Evolutionary conservation across 176 grass and related monocot genomes (phyloP), one percentile per base, ranked within the genome.

Genomic region (Eleusine coracana): DNA sequence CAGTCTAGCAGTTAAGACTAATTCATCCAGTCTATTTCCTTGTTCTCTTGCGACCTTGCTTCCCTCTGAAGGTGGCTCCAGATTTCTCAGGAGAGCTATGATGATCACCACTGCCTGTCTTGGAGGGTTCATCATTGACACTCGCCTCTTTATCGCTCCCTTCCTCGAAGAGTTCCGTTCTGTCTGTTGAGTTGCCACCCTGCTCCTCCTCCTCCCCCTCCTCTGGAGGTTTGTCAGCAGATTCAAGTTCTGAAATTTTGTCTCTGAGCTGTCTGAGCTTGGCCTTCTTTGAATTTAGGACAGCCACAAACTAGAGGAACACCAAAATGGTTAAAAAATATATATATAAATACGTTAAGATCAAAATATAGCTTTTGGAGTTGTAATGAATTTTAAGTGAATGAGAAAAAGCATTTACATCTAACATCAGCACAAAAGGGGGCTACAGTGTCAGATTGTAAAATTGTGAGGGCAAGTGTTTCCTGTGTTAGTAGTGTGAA

Each of bases 201-300:
- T 59, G 56, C 48, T 91, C 88, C 55, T 87, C 84, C 16, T 56
- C 52, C 17, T 91, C 83, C 50, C 56, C 77, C 16, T 83, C 84
- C 66, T 90, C 86, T 63, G 75, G 20, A 73, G 61, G 84, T 64
- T 94, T 99, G 46, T 70, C 75, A 58, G 77, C n/a, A 6, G 91
- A 83, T 76, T 93, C 91, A 3, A 85, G 76, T 58, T 89, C 85
- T 14, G 85, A 41, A 59, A 93, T 66, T 50, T 65, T 86, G 71
- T 96, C 89, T 70, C 83, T 90, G 51, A 96, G 86, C 39, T 92
- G 90, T 74, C 89, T 87, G 63, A 99, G 89, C 69, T 94, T 96
- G 85, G 83, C 70, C 82, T 99, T 96, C 91, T 99, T 99, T 2
- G 96, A 96, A 82, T 96, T 96, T 25, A 99, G 72, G 42, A 93